phyloP scores from a whole-genome alignment of 495 filamentous ascomycete species.

The Penicillium longicatenatum region DNA sequence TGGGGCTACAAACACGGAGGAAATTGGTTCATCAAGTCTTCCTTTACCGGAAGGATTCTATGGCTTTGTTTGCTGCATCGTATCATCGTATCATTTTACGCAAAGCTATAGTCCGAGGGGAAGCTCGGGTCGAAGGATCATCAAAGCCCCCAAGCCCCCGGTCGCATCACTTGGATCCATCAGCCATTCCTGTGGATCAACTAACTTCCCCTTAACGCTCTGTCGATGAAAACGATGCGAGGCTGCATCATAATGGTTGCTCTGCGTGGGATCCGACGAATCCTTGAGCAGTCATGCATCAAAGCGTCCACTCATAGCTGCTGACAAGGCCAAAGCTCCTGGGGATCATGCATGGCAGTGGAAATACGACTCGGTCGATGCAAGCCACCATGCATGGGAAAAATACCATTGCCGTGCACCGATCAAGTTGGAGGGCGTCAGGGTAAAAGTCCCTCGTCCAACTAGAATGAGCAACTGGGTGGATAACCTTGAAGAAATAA shows the following conservation, averaged over 20 bases:
- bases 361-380: constrained; percentile 14
- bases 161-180: constrained; percentile 16
- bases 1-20: neutral
- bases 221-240: constrained; percentile 22
- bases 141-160: constrained; percentile 12
- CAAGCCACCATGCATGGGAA: constrained; percentile 25
- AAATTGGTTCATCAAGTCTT: neutral
- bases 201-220: neutral
- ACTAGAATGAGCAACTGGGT: neutral
- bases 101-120: neutral
- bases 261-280: constrained; percentile 12
- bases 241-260: constrained; percentile 9
- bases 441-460: neutral
- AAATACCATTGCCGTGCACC: constrained; percentile 8
- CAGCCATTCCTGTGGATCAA: constrained; percentile 17
- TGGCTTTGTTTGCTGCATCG: neutral
- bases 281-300: constrained; percentile 12
- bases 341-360: constrained; percentile 17
- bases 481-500: neutral
- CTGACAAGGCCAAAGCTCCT: constrained; percentile 23
- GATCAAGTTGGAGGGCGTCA: neutral
- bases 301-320: constrained; percentile 20
- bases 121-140: constrained; percentile 16
- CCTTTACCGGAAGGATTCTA: neutral
- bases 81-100: constrained; percentile 4